Evolutionary conservation across 257 asterid species (phyloP), one percentile per base, ranked within the genome.

Genomic region (Anisodus tanguticus): DNA sequence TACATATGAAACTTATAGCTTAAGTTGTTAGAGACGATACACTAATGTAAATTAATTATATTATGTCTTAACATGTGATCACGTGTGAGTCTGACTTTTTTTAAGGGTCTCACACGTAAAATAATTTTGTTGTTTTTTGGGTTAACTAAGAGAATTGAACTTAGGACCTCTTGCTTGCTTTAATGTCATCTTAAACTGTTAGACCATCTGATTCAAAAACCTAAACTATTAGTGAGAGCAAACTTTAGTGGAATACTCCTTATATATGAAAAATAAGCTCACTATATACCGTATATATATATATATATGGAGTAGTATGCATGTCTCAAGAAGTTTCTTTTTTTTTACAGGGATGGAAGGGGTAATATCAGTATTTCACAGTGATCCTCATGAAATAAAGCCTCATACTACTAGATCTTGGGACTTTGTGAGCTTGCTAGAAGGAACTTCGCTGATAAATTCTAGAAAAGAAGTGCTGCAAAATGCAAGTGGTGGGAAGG

Each of bases 381-480:
- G 93, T 85, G 82, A 87, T 67, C 90, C 90, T 0, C 83, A 53
- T n/a, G 63, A 81, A 17, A 82, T 82, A 19, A 57, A 83, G 62
- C 90, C 84, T 16, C 94, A 91, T 83, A 91, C 94, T 0, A 91
- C 92, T 1, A 87, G 94, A 86, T 90, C 93, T 3, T 87, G 93
- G 94, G 92, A 90, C 84, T 91, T 90, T 82, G 69, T 86, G 1
- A 83, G 71, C 58, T 77, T 86, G 31, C 84, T 91, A 1, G 91
- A 91, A 87, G 90, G 86, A 7, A 68, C 82, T 45, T 80, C 67
- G n/a, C 67, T 80, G 12, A 45, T 16, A 39, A 58, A 58, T 9
- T 35, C 53, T 4, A 83, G 84, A 12, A 88, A 87, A 3, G 82
- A 85, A 8, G 13, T 91, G 39, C 43, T 88, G 43, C 45, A 39